Evolutionary conservation across 202 grass and related monocot genomes (phyloP).

Genomic region (Carex sylvatica): DNA sequence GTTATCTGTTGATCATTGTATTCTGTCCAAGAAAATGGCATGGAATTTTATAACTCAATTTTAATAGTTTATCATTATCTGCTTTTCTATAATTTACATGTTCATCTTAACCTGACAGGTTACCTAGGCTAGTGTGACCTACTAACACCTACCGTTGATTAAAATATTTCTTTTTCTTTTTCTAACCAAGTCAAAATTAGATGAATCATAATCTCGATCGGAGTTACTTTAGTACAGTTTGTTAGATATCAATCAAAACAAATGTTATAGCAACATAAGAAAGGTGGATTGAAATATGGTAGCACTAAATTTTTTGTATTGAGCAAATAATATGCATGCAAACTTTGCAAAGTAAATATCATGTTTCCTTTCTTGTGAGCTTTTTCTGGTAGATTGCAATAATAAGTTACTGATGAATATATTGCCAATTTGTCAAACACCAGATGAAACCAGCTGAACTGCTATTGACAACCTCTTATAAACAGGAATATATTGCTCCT

Average conservation of each 20-base stretch:
- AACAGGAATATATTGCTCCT: not conserved
- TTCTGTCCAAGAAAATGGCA: not conserved
- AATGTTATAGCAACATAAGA: not conserved
- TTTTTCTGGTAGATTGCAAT: not conserved
- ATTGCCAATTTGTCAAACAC: not conserved
- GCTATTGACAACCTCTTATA: not conserved
- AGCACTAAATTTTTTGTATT: not conserved
- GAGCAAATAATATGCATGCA: not conserved
- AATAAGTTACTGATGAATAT: not conserved
- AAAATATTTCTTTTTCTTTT: too few species aligned
- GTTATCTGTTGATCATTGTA: conserved; percentile 1
- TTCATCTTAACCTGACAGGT: not conserved
- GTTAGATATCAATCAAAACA: not conserved
- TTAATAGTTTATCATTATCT: not conserved
- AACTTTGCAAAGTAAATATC: not conserved
- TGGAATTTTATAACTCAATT: not conserved
- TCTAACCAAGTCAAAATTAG: too few species aligned
- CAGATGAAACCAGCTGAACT: not conserved
- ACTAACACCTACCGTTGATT: not conserved
- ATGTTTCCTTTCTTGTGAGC: not conserved
- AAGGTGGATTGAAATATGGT: not conserved
- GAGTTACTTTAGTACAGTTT: not conserved
- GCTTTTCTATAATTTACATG: not conserved
- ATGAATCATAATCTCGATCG: too few species aligned
- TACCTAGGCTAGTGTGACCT: not conserved